Evolutionary conservation across 2,329 filamentous ascomycete genomes (phyloP).

Genomic region (Celoporthe dispersa): DNA sequence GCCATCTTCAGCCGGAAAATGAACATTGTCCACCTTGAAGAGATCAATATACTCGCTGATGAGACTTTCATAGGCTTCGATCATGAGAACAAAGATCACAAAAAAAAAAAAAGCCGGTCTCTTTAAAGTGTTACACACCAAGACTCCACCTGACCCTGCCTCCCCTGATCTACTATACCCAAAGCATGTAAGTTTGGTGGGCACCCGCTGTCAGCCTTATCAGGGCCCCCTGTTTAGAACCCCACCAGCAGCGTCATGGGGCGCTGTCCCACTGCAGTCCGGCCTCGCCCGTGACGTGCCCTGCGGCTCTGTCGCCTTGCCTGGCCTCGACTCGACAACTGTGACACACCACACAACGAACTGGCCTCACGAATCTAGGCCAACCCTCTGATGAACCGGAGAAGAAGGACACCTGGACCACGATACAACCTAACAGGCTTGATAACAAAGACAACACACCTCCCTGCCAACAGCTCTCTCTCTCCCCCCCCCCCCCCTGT

Average conservation of each 20-base stretch:
- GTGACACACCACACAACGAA: neutral
- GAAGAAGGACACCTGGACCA: neutral
- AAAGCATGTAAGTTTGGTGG: neutral
- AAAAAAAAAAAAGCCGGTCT: no score
- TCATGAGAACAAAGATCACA: no score
- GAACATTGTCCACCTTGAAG: no score
- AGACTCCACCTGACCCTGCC: neutral
- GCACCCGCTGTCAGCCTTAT: neutral
- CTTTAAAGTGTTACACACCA: no score
- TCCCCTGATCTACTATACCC: neutral
- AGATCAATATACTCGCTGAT: no score
- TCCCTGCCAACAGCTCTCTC: no score
- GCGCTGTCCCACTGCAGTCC: neutral
- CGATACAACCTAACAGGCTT: neutral
- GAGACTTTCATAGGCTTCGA: no score
- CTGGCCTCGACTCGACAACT: neutral
- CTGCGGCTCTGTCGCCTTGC: neutral
- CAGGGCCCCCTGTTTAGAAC: neutral
- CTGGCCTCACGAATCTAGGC: neutral
- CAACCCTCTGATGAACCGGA: neutral
- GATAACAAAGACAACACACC: neutral
- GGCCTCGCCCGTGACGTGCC: neutral
- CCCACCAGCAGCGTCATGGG: conserved; percentile 2
- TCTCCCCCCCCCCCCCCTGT: no score
- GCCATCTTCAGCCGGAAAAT: no score